phyloP scores from a whole-genome alignment of 345 rosid species.

The Salix exigua region DNA sequence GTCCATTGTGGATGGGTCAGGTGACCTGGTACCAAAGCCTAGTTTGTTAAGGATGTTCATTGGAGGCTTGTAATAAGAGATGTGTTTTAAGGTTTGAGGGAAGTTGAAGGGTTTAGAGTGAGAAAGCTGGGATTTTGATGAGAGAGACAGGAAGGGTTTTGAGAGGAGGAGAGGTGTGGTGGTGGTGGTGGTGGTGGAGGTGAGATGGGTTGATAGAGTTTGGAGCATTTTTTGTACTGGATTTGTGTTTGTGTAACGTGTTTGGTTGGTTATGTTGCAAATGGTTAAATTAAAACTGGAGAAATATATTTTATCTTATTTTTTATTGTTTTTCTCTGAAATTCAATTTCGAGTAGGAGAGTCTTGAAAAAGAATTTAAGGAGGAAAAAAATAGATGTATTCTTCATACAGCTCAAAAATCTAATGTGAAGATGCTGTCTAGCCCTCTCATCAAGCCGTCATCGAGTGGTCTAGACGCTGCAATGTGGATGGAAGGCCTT shows the following conservation, averaged over 20 bases:
- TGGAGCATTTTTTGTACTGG: slow-evolving; percentile 11
- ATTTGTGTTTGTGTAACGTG: background rate
- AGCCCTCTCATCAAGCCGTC: background rate
- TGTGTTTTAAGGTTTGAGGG: slow-evolving; percentile 8
- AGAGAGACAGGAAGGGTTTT: slow-evolving; percentile 5
- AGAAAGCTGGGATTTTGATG: slow-evolving; percentile 7
- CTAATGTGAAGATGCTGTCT: background rate
- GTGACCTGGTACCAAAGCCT: slow-evolving; percentile 56
- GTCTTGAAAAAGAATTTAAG: no score
- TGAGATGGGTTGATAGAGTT: background rate
- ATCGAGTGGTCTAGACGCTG: background rate
- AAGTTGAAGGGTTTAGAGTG: slow-evolving; percentile 5
- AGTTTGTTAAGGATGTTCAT: slow-evolving; percentile 91
- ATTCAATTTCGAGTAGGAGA: background rate
- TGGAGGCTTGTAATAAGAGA: slow-evolving; percentile 30
- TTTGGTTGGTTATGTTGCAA: background rate
- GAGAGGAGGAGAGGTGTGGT: slow-evolving; percentile 12
- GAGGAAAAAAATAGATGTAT: no score
- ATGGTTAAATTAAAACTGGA: background rate
- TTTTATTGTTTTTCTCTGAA: background rate
- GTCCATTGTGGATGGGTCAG: slow-evolving; percentile 49
- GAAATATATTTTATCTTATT: background rate
- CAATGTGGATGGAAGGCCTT: background rate
- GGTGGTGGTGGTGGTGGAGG: slow-evolving; percentile 5
- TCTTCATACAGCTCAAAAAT: no score